Base-by-base conservation (phyloP, 2,329 filamentous ascomycete genomes). In the Arthrobotrys pseudoclavata region DNA sequence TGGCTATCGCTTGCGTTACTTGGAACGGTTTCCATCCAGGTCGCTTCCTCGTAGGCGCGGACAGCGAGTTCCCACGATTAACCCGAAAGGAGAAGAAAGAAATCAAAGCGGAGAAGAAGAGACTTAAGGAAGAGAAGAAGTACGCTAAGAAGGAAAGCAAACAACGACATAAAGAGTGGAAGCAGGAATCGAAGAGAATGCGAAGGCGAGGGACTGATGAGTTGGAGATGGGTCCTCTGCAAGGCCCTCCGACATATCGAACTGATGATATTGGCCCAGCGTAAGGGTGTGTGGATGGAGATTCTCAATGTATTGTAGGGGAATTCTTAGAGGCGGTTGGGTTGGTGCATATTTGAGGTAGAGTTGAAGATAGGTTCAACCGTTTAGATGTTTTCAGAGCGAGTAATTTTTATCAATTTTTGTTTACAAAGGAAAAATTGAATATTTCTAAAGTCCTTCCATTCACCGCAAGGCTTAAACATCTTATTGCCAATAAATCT, bases 21-120 rank as follows among this genome's bases (percentile, higher is more conserved):
- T 81, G 87, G 57, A 86, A 86, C 77, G 26, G 85, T 1, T 79
- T 86, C 31, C 87, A 88, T 81, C 87, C 87, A 0, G 87, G 86
- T 0, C 82, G 83, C 1, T 82, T 86, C n/a, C 82, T 87, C 50
- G 81, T 83, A 9, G 86, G 87, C 0, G 83, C 84, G 2, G 84
- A 85, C 34, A 84, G 85, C 69, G 84, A 87, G 70, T 86, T 88
- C 70, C 85, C 85, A 0, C 82, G 82, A 40, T 62, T 83, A 18
- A 84, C 81, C 29, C 83, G 85, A 31, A 83, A 83, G 75, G 84
- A 87, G 80, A 86, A 86, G 82, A 87, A 86, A 81, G 63, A 80
- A 3, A 83, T 84, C 47, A 83, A 81, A 69, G 81, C 82, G 47
- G 83, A 83, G 72, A 85, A 83, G 80, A 84, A 84, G 70, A 76